phyloP scores from a whole-genome alignment of 768 basidiomycete genomes.

The Boletus patriciae region DNA sequence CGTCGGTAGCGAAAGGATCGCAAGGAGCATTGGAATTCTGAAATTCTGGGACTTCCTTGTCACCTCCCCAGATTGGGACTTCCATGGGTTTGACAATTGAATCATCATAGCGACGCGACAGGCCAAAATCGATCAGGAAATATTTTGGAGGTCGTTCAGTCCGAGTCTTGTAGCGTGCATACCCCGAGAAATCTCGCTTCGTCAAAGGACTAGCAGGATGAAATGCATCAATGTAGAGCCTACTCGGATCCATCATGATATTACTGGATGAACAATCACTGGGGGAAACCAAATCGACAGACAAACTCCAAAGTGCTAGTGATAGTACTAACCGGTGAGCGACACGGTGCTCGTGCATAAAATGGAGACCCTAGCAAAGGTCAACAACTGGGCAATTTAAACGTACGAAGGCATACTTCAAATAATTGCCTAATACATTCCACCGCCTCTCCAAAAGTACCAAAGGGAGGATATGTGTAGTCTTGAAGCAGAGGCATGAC shows the following conservation, averaged over 20 bases:
- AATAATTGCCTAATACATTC: slow-evolving; percentile 35
- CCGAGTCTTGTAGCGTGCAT: slow-evolving; percentile 14
- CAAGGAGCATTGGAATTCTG: slow-evolving; percentile 20
- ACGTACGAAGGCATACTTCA: slow-evolving; percentile 17
- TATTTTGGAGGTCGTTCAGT: slow-evolving; percentile 23
- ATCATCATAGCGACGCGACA: slow-evolving; percentile 33
- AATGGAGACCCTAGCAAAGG: slow-evolving; percentile 20
- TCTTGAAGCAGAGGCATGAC: slow-evolving; percentile 40
- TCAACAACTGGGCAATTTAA: background rate
- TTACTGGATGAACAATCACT: slow-evolving; percentile 35
- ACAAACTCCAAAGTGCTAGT: fast-evolving
- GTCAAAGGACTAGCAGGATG: slow-evolving; percentile 22
- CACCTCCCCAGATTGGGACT: slow-evolving; percentile 37
- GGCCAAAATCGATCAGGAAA: slow-evolving; percentile 12
- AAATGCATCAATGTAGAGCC: slow-evolving; percentile 29
- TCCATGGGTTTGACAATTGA: slow-evolving; percentile 26
- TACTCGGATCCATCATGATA: slow-evolving; percentile 33
- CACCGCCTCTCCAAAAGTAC: slow-evolving; percentile 15
- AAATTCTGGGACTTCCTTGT: slow-evolving; percentile 43
- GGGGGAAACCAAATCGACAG: background rate
- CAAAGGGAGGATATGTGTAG: slow-evolving; percentile 25
- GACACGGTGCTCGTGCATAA: slow-evolving; percentile 26
- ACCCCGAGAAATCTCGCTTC: slow-evolving; percentile 22
- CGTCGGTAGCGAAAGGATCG: slow-evolving; percentile 44
- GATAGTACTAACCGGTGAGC: slow-evolving; percentile 10